Base-by-base conservation (phyloP, 116 monocot species). In the Papilionanthe hybrid region DNA sequence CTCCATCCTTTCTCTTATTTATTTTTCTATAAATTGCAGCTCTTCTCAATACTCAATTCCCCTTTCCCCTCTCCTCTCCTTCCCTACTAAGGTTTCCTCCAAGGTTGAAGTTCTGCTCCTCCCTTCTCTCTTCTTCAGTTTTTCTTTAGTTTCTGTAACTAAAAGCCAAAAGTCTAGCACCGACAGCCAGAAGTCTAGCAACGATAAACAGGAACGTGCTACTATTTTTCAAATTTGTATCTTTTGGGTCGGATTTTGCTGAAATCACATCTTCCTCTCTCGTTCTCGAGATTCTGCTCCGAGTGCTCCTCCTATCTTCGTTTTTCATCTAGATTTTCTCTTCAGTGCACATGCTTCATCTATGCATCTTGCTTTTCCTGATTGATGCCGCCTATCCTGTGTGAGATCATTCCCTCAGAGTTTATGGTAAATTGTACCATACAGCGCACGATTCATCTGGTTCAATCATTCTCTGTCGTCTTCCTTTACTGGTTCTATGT, bases 401-500 rank as follows among this genome's bases (percentile, higher is more conserved):
- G 88, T 88, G 88, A 88, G 78, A 75, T 88, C 55, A 78, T 88
- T 4, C 83, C 85, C 67, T 81, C 82, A 15, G 86, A 73, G 79
- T 89, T 89, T 89, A 89, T 86, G 86, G 80, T 89, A 72, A 86
- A 82, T 74, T 89, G 82, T 50, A 82, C 83, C 4, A n/a, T 87
- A 22, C 57, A 83, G 49, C 86, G 86, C 79, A 53, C 84, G 50
- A 83, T 83, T 28, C 89, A 83, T 68, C 85, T 90, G 9, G 85
- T 85, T 77, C 90, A 90, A 71, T 90, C 90, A 48, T 90, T 90
- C 90, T 90, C 90, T 25, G 87, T 90, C 27, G 84, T 87, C 71
- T 87, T 90, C 84, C 90, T 90, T 71, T 90, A 90, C 85, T 90
- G 90, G 90, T 90, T 90, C 84, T 90, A 90, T 78, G 90, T 90